phyloP scores from a whole-genome alignment of 2,329 filamentous ascomycete species.

The Sporothrix humicola region DNA sequence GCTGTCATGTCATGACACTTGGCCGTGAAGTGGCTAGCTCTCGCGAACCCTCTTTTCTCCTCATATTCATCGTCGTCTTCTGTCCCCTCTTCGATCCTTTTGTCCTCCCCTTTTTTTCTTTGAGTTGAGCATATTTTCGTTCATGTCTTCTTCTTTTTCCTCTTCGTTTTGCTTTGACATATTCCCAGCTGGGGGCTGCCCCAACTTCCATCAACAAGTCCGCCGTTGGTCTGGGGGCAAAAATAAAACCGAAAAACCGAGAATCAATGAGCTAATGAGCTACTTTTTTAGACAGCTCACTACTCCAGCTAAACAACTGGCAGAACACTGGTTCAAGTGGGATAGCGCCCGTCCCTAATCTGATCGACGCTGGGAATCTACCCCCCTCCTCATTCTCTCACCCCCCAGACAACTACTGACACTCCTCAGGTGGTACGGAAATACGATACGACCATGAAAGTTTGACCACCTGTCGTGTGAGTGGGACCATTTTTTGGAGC shows the following conservation, averaged over 20 bases:
- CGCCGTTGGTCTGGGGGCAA: background rate
- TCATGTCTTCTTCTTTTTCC: background rate
- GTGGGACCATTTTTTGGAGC: slow-evolving; percentile 16
- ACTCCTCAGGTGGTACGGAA: background rate
- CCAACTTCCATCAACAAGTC: background rate
- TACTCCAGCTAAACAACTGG: background rate
- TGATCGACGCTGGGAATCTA: slow-evolving; percentile 36
- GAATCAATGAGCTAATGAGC: background rate
- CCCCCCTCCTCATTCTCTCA: background rate
- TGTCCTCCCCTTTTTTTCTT: background rate
- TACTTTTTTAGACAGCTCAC: background rate
- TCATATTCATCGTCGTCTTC: background rate
- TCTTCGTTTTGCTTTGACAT: background rate
- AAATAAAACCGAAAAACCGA: slow-evolving; percentile 4
- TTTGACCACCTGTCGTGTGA: slow-evolving; percentile 9
- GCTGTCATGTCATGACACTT: background rate
- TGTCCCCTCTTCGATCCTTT: background rate
- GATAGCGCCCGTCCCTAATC: slow-evolving; percentile 35
- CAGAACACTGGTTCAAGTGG: slow-evolving; percentile 28
- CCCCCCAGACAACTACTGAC: background rate
- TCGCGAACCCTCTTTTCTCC: background rate
- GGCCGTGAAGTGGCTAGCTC: slow-evolving; percentile 6
- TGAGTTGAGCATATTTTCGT: background rate
- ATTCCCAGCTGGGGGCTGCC: background rate
- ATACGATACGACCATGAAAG: slow-evolving; percentile 9